Evolutionary conservation across 352 stramenopile species (phyloP).

Genomic region (Phytophthora ohioensis): DNA sequence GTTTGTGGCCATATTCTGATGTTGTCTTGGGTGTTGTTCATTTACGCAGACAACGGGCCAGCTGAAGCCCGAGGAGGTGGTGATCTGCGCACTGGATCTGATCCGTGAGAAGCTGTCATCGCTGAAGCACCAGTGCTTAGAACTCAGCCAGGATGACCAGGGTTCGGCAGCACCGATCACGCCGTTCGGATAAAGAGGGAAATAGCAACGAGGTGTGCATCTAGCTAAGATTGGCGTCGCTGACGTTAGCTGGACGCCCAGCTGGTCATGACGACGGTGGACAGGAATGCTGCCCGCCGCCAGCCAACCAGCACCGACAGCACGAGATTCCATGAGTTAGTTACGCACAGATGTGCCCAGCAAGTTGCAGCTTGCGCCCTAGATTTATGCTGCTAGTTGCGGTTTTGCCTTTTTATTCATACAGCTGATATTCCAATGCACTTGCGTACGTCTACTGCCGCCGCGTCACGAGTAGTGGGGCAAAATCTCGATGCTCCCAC

Average conservation of each 20-base stretch:
- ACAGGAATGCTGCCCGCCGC: background rate
- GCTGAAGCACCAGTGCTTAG: constrained; percentile 88
- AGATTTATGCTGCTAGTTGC: constrained; percentile 41
- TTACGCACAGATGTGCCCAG: constrained; percentile 20
- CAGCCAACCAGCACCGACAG: constrained; percentile 9
- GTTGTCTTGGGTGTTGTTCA: background rate
- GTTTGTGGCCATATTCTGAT: constrained; percentile 16
- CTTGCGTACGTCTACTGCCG: background rate
- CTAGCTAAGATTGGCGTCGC: constrained; percentile 20
- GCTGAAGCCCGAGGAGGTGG: constrained; percentile 85
- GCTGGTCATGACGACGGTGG: background rate
- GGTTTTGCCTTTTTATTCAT: constrained; percentile 43
- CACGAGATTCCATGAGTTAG: constrained; percentile 15
- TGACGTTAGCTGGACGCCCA: constrained; percentile 8
- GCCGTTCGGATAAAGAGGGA: constrained; percentile 74
- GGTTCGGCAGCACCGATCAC: constrained; percentile 72
- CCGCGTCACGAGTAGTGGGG: constrained; percentile 61
- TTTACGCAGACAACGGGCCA: constrained; percentile 78
- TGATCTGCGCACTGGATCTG: constrained; percentile 87
- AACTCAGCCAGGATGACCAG: constrained; percentile 86
- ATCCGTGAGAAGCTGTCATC: constrained; percentile 89
- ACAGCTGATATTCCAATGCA: constrained; percentile 24
- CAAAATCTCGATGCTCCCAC: constrained; percentile 66
- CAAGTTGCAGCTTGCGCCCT: constrained; percentile 34
- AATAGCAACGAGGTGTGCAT: constrained; percentile 27